Base-by-base conservation (phyloP, 1,284 basidiomycete genomes). In the Ganoderma multipileum region DNA sequence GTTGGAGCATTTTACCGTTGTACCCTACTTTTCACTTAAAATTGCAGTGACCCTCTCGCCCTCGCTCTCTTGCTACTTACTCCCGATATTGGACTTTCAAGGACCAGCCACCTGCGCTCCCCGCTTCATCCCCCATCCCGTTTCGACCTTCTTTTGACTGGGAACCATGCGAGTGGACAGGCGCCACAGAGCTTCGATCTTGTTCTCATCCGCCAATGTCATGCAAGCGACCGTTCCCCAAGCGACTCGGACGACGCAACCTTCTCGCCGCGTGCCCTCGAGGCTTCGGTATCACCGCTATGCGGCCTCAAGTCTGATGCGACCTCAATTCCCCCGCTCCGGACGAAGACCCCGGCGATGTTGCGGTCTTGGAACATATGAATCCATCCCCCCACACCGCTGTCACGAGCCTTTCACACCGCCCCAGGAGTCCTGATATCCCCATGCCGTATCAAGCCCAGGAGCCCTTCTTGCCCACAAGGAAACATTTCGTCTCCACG, bases 181-280 rank as follows among this genome's bases (percentile, higher is more conserved):
- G 5, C 23, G 47, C 47, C 47, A 3, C 23, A 50, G 8, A 26
- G 61, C 61, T 50, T 47, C 61, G 8, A 44, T 28, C 61, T 36
- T 44, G 44, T 62, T 62, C 44, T 50, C 61, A 62, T 50, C 61
- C 44, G 61, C 39, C 61, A 50, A 62, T 5, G 28, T 55, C 33
- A 28, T 55, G 23, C 52, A 33, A 55, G 18, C 52, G 28, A 55
- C 52, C 52, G 14, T 30, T 55, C 14, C n/a, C 52, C 52, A 55
- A 18, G 28, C 52, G 28, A 30, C n/a, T 30, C 30, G 28, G 7
- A 16, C 4, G 5, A 54, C 28, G 14, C 52, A 18, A 54, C 28
- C 52, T 28, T 30, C 26, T 30, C 16, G 12, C 52, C 52, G 12
- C 52, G 30, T 54, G 52, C 28, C 7, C 28, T 3, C 28, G 16